Evolutionary conservation across 768 basidiomycete genomes (phyloP).

Genomic region (Podaxis sp.): DNA sequence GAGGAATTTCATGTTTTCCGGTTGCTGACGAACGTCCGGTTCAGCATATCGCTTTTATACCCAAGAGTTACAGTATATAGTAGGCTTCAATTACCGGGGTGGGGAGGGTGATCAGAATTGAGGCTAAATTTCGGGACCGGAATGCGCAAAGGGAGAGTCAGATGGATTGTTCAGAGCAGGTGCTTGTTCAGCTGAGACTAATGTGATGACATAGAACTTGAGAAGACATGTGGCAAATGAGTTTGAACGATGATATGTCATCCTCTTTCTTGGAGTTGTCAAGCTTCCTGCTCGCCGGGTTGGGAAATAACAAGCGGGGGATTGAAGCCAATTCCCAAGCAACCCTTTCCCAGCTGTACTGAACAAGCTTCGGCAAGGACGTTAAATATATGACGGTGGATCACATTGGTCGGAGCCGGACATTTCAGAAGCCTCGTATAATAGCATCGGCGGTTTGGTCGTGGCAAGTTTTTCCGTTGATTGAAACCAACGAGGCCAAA

Average conservation of each 20-base stretch:
- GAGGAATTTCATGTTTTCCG: constrained; percentile 20
- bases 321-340: neutral
- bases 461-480: constrained; percentile 7
- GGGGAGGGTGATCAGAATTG: neutral
- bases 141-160: neutral
- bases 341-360: neutral
- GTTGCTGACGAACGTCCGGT: neutral
- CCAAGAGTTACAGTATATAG: neutral
- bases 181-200: constrained; percentile 5
- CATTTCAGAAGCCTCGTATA: constrained; percentile 8
- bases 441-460: neutral
- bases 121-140: constrained; percentile 15
- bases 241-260: neutral
- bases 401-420: constrained; percentile 7
- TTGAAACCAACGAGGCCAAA: neutral
- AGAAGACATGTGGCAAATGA: neutral
- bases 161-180: neutral
- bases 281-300: neutral
- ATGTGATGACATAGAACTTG: neutral
- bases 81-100: neutral
- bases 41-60: neutral
- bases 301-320: neutral
- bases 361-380: neutral
- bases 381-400: neutral
- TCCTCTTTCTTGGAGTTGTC: neutral